Percentiles rank a stretch among this genome's conserved stretches.
These are phyloP conservation scores for Trametes villosa DNA, from an alignment of 768 basidiomycete species.

Conservation along the genomic window DNA sequence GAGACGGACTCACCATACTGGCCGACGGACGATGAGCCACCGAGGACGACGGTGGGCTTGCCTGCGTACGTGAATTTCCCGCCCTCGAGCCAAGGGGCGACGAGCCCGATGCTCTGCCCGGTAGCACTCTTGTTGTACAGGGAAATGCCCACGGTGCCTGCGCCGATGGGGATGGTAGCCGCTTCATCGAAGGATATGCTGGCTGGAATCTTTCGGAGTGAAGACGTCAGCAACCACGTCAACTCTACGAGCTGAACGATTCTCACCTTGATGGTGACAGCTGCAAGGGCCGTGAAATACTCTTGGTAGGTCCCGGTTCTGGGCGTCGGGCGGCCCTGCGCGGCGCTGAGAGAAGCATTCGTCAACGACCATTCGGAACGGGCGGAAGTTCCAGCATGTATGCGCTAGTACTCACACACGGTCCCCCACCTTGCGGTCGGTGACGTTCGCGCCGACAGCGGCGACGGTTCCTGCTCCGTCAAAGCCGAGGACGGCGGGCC, in stretches of 20 bases:
- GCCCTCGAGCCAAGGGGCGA: slow-evolving; percentile 31
- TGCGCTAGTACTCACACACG: slow-evolving; percentile 43
- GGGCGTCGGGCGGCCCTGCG: too few relatives aligned
- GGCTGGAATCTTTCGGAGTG: slow-evolving; percentile 34
- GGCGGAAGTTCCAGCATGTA: neutral
- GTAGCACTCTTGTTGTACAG: slow-evolving; percentile 35
- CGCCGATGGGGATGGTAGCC: slow-evolving; percentile 40
- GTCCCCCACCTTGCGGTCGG: slow-evolving; percentile 43
- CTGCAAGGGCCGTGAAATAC: neutral
- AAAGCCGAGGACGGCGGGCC: slow-evolving; percentile 7
- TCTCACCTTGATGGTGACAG: slow-evolving; percentile 17
- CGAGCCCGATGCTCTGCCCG: slow-evolving; percentile 17
- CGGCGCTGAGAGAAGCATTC: neutral
- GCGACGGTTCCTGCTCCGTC: slow-evolving; percentile 43
- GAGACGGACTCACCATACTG: slow-evolving; percentile 29
- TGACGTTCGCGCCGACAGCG: slow-evolving; percentile 43
- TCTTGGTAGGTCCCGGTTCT: slow-evolving; percentile 18
- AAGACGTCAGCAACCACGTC: neutral
- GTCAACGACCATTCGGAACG: neutral
- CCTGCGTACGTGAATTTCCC: slow-evolving; percentile 35
- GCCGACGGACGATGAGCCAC: slow-evolving; percentile 32
- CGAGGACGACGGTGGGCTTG: slow-evolving; percentile 33
- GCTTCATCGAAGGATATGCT: slow-evolving; percentile 43
- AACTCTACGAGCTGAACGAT: neutral
- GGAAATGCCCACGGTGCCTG: slow-evolving; percentile 40